A percentile compares a stretch with the other conserved stretches of the same genome.
Evolutionary conservation across 495 filamentous ascomycete genomes (phyloP).

Genomic region (Penicillium chermesinum): DNA sequence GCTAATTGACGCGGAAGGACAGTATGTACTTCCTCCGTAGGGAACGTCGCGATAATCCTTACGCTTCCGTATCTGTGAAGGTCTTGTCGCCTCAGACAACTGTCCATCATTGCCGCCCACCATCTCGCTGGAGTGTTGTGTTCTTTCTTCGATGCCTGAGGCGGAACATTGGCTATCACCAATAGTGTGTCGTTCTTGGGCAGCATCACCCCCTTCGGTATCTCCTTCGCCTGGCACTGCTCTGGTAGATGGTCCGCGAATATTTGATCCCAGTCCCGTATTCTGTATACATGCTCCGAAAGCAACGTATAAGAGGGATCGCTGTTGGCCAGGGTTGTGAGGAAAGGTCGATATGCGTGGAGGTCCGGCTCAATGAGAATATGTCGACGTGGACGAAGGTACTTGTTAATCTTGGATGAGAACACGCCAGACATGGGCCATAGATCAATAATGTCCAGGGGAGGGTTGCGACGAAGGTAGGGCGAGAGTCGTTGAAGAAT

Average conservation of each 20-base stretch:
- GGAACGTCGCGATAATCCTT: constrained; percentile 62
- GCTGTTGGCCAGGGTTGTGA: constrained; percentile 58
- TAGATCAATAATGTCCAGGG: constrained; percentile 79
- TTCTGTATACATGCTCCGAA: constrained; percentile 37
- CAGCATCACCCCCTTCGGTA: constrained; percentile 21
- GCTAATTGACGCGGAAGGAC: constrained; percentile 50
- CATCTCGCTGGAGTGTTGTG: constrained; percentile 35
- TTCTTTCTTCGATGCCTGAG: constrained; percentile 25
- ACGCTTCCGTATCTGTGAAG: constrained; percentile 50
- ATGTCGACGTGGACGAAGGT: constrained; percentile 71
- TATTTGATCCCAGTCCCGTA: constrained; percentile 46
- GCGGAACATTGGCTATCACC: constrained; percentile 54
- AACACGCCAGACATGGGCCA: constrained; percentile 72
- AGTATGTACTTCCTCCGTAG: constrained; percentile 40
- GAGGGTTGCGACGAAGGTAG: constrained; percentile 55
- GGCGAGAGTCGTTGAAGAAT: constrained; percentile 49
- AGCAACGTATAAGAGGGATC: constrained; percentile 50
- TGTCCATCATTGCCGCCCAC: constrained; percentile 28
- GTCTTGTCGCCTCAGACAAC: constrained; percentile 24
- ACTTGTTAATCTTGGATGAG: constrained; percentile 69
- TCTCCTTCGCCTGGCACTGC: constrained; percentile 14
- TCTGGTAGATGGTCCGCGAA: constrained; percentile 39
- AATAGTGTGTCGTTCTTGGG: constrained; percentile 61
- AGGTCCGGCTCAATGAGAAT: constrained; percentile 67
- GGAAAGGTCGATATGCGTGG: constrained; percentile 47